Evolutionary conservation across 163 green algal genomes (phyloP).

Genomic region (Scenedesmus sp.): DNA sequence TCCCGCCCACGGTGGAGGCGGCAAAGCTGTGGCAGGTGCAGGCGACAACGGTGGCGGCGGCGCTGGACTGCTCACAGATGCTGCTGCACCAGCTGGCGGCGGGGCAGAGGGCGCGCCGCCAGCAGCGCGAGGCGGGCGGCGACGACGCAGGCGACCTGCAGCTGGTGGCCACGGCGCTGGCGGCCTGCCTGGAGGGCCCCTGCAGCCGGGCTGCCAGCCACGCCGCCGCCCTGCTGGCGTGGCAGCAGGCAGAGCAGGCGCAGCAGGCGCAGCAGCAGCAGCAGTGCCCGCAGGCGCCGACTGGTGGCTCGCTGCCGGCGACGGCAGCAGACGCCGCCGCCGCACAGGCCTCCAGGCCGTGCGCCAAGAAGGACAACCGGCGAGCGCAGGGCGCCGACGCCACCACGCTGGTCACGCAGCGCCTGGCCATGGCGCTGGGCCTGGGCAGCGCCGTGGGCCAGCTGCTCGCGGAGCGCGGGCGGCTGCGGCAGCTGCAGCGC

Average conservation of each 20-base stretch:
- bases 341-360: not conserved
- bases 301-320: not conserved
- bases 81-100: not conserved
- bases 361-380: not conserved
- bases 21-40: not conserved
- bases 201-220: conserved; percentile 14
- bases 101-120: not conserved
- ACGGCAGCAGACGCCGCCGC: not conserved
- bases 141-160: not conserved
- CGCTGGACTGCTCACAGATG: conserved; percentile 5
- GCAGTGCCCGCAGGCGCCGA: not conserved
- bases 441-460: conserved; percentile 14
- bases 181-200: not conserved
- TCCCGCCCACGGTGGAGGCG: not conserved
- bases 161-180: conserved; percentile 6
- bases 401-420: not conserved
- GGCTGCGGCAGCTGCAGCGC: too few relatives aligned
- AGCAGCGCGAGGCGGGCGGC: not conserved
- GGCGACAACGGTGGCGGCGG: not conserved
- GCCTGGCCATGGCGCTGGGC: conserved; percentile 5
- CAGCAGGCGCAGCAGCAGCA: not conserved
- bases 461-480: not conserved
- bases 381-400: not conserved
- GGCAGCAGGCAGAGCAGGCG: conserved; percentile 13
- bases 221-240: not conserved